A percentile compares a stretch with the other conserved stretches of the same genome.
Evolutionary conservation across 1,139 yeast genomes (phyloP).

Genomic region (Hyphopichia fennica): DNA sequence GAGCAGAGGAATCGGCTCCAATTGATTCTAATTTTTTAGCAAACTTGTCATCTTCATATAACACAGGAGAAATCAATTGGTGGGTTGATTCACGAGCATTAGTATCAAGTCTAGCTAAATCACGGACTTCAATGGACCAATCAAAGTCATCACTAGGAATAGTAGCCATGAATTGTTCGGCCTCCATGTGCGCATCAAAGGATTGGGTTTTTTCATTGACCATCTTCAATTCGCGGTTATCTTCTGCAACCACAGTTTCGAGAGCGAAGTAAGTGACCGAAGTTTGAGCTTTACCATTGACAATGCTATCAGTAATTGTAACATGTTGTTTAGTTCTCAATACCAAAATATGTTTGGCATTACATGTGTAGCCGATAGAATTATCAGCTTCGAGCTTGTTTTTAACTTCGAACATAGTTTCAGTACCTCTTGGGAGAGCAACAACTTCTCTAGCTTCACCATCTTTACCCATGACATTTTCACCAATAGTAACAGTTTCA

Average conservation of each 20-base stretch:
- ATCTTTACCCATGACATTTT: conserved; percentile 43
- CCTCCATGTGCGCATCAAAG: conserved; percentile 17
- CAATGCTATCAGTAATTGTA: conserved; percentile 9
- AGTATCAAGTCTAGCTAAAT: conserved; percentile 17
- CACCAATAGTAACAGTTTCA: conserved; percentile 36
- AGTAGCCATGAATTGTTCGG: conserved; percentile 15
- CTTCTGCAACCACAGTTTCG: conserved; percentile 5
- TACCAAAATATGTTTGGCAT: conserved; percentile 30
- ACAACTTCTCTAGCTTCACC: conserved; percentile 40
- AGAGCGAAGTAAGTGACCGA: conserved; percentile 20
- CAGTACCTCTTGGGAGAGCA: conserved; percentile 41
- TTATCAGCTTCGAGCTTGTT: conserved; percentile 17
- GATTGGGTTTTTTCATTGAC: conserved; percentile 14
- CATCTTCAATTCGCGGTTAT: conserved; percentile 10
- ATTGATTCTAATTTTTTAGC: conserved; percentile 11
- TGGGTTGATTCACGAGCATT: conserved; percentile 22
- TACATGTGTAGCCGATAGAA: conserved; percentile 25
- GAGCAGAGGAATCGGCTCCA: conserved; percentile 13
- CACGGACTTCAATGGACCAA: conserved; percentile 37
- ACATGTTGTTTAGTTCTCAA: conserved; percentile 23
- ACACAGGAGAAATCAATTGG: conserved; percentile 34
- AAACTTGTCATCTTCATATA: conserved; percentile 24
- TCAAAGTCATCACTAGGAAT: conserved; percentile 17
- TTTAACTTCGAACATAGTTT: conserved; percentile 34
- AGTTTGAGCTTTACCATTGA: conserved; percentile 13